phyloP scores from a whole-genome alignment of 768 basidiomycete genomes.

The Kwoniella newhampshirensis region DNA sequence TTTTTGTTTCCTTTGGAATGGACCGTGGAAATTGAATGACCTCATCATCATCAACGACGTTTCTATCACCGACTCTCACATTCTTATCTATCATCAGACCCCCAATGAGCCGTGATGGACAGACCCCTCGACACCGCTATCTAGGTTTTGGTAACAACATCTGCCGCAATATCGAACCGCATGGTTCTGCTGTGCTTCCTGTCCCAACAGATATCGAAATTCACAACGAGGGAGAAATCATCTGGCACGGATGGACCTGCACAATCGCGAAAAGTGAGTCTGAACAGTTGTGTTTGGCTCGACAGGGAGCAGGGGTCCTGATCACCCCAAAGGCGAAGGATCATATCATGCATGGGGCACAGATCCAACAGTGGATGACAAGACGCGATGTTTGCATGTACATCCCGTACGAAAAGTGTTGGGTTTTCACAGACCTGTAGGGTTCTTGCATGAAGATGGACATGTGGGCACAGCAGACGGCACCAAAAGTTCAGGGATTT shows the following conservation, averaged over 20 bases:
- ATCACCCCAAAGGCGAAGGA: not conserved
- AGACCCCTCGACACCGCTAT: slow-evolving; percentile 4
- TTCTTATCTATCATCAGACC: not conserved
- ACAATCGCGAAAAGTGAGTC: slow-evolving; percentile 25
- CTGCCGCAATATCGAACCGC: slow-evolving; percentile 29
- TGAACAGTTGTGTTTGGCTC: not conserved
- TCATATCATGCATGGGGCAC: not conserved
- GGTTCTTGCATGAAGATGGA: slow-evolving; percentile 18
- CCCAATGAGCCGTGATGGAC: not conserved
- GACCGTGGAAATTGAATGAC: too few relatives aligned
- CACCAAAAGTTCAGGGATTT: not conserved
- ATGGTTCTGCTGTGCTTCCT: slow-evolving; percentile 1
- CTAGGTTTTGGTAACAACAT: slow-evolving; percentile 35
- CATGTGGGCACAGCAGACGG: not conserved
- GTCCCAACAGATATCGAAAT: slow-evolving; percentile 14
- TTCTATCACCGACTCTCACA: too few relatives aligned
- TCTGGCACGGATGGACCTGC: slow-evolving; percentile 33
- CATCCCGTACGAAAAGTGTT: slow-evolving; percentile 7
- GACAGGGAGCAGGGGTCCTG: not conserved
- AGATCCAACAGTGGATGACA: not conserved
- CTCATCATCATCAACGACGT: too few relatives aligned
- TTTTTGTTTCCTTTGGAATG: too few relatives aligned
- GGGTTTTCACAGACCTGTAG: slow-evolving; percentile 22
- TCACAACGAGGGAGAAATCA: slow-evolving; percentile 4
- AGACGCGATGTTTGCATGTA: not conserved